Evolutionary conservation across 495 filamentous ascomycete genomes (phyloP).

Genomic region (Achaetomiella virescens): DNA sequence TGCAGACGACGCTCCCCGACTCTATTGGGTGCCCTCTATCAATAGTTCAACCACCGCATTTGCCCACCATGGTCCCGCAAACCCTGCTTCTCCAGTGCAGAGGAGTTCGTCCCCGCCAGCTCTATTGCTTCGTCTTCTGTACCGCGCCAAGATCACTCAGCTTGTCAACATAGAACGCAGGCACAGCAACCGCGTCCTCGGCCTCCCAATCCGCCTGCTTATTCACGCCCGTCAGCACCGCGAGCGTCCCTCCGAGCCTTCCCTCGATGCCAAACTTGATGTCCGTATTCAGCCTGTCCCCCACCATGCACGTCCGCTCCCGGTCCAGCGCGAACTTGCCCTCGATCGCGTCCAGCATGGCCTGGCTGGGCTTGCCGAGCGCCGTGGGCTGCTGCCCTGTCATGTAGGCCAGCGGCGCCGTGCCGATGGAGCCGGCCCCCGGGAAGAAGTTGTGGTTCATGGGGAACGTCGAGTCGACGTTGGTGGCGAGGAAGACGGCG

Average conservation of each 20-base stretch:
- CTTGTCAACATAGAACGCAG: constrained; percentile 73
- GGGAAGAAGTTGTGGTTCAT: constrained; percentile 76
- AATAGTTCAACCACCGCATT: not conserved
- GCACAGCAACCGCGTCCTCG: constrained; percentile 53
- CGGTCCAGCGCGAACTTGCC: constrained; percentile 88
- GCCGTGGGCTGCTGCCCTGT: constrained; percentile 60
- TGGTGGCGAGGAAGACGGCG: constrained; percentile 90
- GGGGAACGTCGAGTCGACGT: constrained; percentile 82
- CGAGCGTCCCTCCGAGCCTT: constrained; percentile 81
- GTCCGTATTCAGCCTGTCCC: constrained; percentile 90
- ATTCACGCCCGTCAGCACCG: constrained; percentile 83
- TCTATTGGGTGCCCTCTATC: constrained; percentile 8
- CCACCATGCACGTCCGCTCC: constrained; percentile 86
- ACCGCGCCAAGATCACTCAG: constrained; percentile 63
- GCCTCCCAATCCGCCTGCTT: constrained; percentile 74
- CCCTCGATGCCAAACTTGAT: constrained; percentile 94
- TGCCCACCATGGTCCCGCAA: not conserved
- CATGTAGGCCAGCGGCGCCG: constrained; percentile 69
- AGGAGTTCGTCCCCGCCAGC: no score
- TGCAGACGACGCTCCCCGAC: not conserved
- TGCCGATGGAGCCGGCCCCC: constrained; percentile 77
- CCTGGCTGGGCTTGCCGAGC: constrained; percentile 90
- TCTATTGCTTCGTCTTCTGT: constrained; percentile 5
- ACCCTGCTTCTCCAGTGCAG: not conserved
- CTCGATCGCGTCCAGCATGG: constrained; percentile 99